Base-by-base conservation (phyloP, 2,329 filamentous ascomycete species). In the Fusarium sp. region DNA sequence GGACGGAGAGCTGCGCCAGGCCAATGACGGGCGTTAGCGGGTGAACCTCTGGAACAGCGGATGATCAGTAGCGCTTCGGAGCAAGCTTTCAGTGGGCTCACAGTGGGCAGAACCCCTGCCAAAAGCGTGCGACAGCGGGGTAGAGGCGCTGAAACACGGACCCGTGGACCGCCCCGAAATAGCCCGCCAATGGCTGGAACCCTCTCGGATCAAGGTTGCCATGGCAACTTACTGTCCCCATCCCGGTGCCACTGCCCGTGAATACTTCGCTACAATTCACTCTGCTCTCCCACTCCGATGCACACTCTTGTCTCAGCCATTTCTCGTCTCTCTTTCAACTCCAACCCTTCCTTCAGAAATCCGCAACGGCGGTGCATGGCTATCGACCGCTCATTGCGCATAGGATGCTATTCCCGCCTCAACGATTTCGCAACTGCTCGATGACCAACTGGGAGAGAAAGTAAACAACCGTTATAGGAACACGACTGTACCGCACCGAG, bases 381-480 rank as follows among this genome's bases (percentile, higher is more conserved):
- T 71, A 45, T 76, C 60, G 37, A 63, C 64, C 62, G 57, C 60
- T 54, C 73, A 65, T 67, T 62, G 69, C 71, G 64, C 76, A 74
- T 77, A 77, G 68, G 74, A 79, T 79, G 77, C 76, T 72, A 75
- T 72, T 68, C 54, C 66, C 65, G 63, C 59, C 63, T 68, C 67
- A 63, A 78, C 74, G 59, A 78, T 67, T 75, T 66, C 65, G 41
- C 64, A 52, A 69, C 76, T 69, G 62, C 77, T 79, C 74, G 68
- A 79, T 78, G 77, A 79, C 76, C 76, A 59, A 31, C 35, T 64
- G 76, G 63, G 73, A 79, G 74, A 78, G 77, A 77, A 79, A 78
- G 74, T 79, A 79, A 79, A 79, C 77, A 79, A 65, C 45, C 69
- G 18, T 52, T 52, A 64, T 52, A 56, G 58, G 60, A 18, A 71